Base-by-base conservation (phyloP, 805 yeast species). In the Candida piceae region DNA sequence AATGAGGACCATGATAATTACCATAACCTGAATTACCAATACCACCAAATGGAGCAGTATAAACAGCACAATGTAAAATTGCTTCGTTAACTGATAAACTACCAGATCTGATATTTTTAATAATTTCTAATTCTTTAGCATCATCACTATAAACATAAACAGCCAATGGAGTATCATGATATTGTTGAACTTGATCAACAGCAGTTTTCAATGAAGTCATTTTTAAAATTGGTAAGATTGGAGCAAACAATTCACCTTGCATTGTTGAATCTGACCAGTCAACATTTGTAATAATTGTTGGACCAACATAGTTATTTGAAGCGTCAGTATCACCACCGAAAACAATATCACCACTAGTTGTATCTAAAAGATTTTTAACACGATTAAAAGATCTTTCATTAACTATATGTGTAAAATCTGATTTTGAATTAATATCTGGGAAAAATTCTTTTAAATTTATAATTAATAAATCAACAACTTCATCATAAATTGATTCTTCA, bases 1-100 rank as follows among this genome's bases (percentile, higher is more conserved):
- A 81, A 55, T 63, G 69, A 43, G 60, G 62, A 3, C 96, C 96
- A 55, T 88, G 96, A 61, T 87, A 88, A 23, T 71, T 63, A 9
- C 97, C 97, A 40, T 67, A 64, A 1, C 97, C 97, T 0, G 96
- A 85, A 12, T 56, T 56, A 11, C 97, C 96, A 38, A 89, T 64
- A 17, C 97, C 97, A 23, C 97, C 97, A 61, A 89, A 90, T 18
- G 97, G 97, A 3, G 85, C 75, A 33, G 70, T 40, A 36, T 34
- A 38, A 31, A 83, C 68, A 1, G 77, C 89, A 29, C 76, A 86
- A 44, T 87, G 95, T 50, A 84, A 42, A 32, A 86, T 35, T 0
- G 79, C 70, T n/a, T 88, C 96, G 54, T 87, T 86, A 42, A 84
- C 64, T 32, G 76, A 57, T 11, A 78, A 65, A 4, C 76, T 82